Evolutionary conservation across 306 rosid species (phyloP).

Genomic region (Medicago ruthenica): DNA sequence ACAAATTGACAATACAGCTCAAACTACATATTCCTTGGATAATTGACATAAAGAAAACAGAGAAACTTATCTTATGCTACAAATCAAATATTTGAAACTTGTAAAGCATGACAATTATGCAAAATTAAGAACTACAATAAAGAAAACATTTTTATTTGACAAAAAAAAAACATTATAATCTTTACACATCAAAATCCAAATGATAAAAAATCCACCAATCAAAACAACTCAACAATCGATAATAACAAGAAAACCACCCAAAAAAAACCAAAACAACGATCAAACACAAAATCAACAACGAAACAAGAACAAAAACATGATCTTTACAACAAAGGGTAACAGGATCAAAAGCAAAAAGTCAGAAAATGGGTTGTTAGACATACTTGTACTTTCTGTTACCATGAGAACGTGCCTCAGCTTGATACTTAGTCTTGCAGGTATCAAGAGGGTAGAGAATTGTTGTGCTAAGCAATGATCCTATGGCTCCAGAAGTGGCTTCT

Average conservation of each 20-base stretch:
- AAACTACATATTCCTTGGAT: neutral
- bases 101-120: constrained; percentile 16
- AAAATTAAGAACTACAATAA: neutral
- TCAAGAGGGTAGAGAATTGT: constrained; percentile 94
- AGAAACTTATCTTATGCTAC: neutral
- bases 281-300: neutral
- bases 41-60: constrained; percentile 1
- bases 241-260: neutral
- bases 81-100: neutral
- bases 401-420: constrained; percentile 81
- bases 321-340: neutral
- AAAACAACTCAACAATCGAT: neutral
- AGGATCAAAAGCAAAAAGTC: constrained; percentile 12
- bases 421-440: constrained; percentile 93
- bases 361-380: neutral
- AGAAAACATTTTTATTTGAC: neutral
- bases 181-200: neutral
- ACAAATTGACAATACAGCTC: neutral
- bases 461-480: constrained; percentile 92
- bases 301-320: neutral
- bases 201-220: constrained; percentile 4
- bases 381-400: constrained; percentile 75
- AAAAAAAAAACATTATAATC: neutral
- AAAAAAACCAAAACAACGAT: neutral
- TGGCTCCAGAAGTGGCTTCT: constrained; percentile 98